Percentiles rank a stretch among this genome's conserved stretches.
Conservation (phyloP, 225 moss, liverwort and hornwort genomes). For the Marchantia polymorpha region DNA sequence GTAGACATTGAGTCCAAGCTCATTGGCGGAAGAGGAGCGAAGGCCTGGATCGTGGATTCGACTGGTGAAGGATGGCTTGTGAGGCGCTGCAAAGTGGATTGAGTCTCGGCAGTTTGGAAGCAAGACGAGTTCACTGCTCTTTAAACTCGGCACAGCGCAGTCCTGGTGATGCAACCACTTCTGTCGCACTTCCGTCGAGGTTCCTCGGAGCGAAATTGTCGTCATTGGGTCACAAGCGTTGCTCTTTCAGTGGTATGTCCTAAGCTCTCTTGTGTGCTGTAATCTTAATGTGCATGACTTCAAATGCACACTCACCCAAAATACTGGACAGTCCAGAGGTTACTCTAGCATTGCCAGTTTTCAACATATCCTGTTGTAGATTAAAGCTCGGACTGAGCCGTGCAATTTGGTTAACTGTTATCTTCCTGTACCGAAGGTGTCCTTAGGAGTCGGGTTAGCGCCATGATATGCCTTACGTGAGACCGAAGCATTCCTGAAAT, state of each 20-base stretch:
- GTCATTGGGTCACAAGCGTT: not conserved
- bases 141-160: not conserved
- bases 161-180: not conserved
- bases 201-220: constrained; percentile 4
- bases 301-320: too few relatives aligned
- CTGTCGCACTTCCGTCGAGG: not conserved
- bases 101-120: constrained; percentile 2
- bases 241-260: constrained; percentile 1
- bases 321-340: too few relatives aligned
- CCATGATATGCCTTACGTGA: too few relatives aligned
- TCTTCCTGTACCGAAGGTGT: too few relatives aligned
- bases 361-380: too few relatives aligned
- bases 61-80: not conserved
- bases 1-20: not conserved
- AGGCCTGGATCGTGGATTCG: not conserved
- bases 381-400: too few relatives aligned
- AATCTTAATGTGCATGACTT: not conserved
- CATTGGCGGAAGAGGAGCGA: not conserved
- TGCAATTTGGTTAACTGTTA: too few relatives aligned
- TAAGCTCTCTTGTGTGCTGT: not conserved
- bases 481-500: too few relatives aligned
- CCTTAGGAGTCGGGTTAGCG: too few relatives aligned
- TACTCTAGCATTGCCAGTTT: too few relatives aligned
- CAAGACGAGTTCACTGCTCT: not conserved
- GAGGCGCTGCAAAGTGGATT: not conserved